These are phyloP conservation scores for Cryptococcus sp. DNA, from an alignment of 1,284 basidiomycete genomes.

Conservation along the genomic window DNA sequence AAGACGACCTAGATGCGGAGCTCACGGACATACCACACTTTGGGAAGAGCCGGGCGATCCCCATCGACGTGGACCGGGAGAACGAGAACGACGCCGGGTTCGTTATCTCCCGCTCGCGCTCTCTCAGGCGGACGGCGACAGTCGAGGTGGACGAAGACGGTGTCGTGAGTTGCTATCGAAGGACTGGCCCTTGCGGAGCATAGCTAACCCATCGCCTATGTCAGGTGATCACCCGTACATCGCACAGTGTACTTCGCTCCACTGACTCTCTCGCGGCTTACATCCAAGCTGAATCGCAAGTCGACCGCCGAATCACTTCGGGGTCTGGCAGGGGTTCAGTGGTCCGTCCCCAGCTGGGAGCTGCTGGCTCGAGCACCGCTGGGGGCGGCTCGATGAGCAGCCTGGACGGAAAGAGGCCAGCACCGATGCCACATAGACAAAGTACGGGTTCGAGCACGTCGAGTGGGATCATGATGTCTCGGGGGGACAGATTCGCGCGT, in stretches of 20 bases:
- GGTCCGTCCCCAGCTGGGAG: slow-evolving; percentile 11
- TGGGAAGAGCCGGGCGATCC: neutral
- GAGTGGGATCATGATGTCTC: slow-evolving; percentile 20
- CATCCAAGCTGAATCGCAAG: slow-evolving; percentile 30
- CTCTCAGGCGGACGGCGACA: neutral
- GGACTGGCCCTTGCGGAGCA: neutral
- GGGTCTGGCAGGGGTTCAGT: slow-evolving; percentile 27
- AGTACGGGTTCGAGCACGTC: slow-evolving; percentile 10
- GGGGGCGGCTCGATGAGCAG: neutral
- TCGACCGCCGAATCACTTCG: slow-evolving; percentile 21
- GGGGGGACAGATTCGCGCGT: slow-evolving; percentile 17
- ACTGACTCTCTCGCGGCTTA: slow-evolving; percentile 20
- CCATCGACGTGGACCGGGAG: slow-evolving; percentile 1
- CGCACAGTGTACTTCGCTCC: neutral
- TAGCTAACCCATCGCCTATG: neutral
- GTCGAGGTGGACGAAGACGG: neutral
- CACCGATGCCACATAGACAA: slow-evolving; percentile 11
- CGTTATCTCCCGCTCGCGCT: neutral
- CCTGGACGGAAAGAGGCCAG: slow-evolving; percentile 1
- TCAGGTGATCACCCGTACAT: neutral
- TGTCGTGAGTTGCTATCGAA: neutral
- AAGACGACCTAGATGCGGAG: slow-evolving; percentile 17
- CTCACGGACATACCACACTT: slow-evolving; percentile 2
- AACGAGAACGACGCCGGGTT: slow-evolving; percentile 4
- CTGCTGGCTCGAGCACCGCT: neutral